Evolutionary conservation across 2,329 filamentous ascomycete species (phyloP).

Genomic region (Coniochaeta hoffmannii): DNA sequence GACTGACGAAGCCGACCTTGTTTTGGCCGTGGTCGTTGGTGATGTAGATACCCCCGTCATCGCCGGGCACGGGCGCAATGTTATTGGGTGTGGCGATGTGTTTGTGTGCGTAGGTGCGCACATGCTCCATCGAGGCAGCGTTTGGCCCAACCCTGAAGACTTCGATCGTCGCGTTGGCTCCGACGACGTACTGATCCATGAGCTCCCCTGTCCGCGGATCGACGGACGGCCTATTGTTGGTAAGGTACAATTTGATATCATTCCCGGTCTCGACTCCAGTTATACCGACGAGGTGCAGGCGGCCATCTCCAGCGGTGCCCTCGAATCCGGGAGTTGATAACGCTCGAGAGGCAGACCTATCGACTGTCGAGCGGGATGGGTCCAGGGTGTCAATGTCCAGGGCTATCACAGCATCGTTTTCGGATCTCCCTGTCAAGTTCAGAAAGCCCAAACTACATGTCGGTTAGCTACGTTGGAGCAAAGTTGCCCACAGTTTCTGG

Average conservation of each 20-base stretch:
- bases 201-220: slow-evolving; percentile 13
- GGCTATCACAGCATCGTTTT: slow-evolving; percentile 22
- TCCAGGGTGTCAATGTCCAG: slow-evolving; percentile 22
- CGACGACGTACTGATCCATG: slow-evolving; percentile 8
- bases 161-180: slow-evolving; percentile 14
- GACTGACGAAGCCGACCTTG: slow-evolving; percentile 14
- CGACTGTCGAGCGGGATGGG: slow-evolving; percentile 1
- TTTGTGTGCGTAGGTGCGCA: slow-evolving; percentile 13
- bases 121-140: slow-evolving; percentile 6
- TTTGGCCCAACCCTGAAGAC: slow-evolving; percentile 8
- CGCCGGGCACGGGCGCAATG: slow-evolving; percentile 11
- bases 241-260: slow-evolving; percentile 15
- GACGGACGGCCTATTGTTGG: slow-evolving; percentile 19
- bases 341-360: slow-evolving; percentile 13
- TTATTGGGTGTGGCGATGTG: slow-evolving; percentile 18
- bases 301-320: slow-evolving; percentile 22
- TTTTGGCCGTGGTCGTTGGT: slow-evolving; percentile 17
- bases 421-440: slow-evolving; percentile 17
- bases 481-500: too few species aligned
- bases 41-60: slow-evolving; percentile 13
- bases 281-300: slow-evolving; percentile 22
- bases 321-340: slow-evolving; percentile 19
- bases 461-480: not conserved
- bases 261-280: slow-evolving; percentile 17
- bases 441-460: not conserved